Evolutionary conservation across 2,329 filamentous ascomycete genomes (phyloP).

Genomic region (Ceratocystis variospora): DNA sequence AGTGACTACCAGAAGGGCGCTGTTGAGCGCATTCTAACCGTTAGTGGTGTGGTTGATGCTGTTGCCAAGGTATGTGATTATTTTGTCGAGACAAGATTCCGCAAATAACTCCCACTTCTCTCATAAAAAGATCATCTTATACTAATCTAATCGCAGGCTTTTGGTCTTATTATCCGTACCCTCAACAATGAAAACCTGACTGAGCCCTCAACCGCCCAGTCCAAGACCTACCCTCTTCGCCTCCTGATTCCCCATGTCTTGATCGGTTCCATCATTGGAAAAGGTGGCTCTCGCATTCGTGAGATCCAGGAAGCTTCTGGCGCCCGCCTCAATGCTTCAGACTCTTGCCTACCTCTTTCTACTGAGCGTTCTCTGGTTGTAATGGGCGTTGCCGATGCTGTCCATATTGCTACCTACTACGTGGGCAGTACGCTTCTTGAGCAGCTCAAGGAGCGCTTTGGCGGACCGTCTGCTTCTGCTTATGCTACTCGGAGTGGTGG

Average conservation of each 20-base stretch:
- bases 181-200: slow-evolving; percentile 92
- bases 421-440: slow-evolving; percentile 95
- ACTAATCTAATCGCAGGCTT: slow-evolving; percentile 48
- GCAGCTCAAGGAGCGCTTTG: slow-evolving; percentile 92
- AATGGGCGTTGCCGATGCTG: slow-evolving; percentile 91
- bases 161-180: slow-evolving; percentile 94
- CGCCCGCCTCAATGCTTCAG: slow-evolving; percentile 88
- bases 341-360: slow-evolving; percentile 83
- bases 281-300: slow-evolving; percentile 86
- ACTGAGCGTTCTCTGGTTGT: slow-evolving; percentile 97
- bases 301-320: slow-evolving; percentile 98
- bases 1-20: slow-evolving; percentile 96
- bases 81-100: not conserved
- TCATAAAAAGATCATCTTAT: slow-evolving; percentile 7
- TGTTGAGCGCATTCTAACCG: slow-evolving; percentile 92
- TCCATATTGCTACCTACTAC: slow-evolving; percentile 98
- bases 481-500: slow-evolving; percentile 92
- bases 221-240: slow-evolving; percentile 92
- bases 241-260: slow-evolving; percentile 92
- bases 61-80: slow-evolving; percentile 64
- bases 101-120: not conserved
- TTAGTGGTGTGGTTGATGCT: slow-evolving; percentile 91
- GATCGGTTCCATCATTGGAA: slow-evolving; percentile 97
- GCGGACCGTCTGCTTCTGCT: slow-evolving; percentile 88
- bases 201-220: slow-evolving; percentile 76